These are phyloP conservation scores for Sphagnum magellanicum DNA, from an alignment of 228 moss, liverwort and hornwort species.

Conservation along the genomic window DNA sequence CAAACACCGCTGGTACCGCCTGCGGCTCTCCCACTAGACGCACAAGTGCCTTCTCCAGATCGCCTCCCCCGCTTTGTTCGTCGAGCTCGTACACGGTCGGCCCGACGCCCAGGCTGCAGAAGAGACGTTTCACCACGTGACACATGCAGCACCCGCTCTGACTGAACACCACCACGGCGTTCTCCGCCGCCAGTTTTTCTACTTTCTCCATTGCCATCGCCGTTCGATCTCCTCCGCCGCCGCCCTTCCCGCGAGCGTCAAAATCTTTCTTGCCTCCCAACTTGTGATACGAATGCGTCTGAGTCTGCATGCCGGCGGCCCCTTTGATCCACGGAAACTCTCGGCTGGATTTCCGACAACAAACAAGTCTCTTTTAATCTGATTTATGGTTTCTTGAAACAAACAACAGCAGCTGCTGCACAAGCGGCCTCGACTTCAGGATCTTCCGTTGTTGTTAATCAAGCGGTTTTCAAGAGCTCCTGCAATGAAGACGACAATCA, in stretches of 20 bases:
- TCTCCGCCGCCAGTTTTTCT: not conserved
- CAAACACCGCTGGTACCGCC: constrained; percentile 28
- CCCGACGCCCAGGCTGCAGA: constrained; percentile 7
- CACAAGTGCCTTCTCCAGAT: constrained; percentile 2
- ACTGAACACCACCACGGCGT: constrained; percentile 10
- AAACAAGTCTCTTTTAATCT: too few species aligned
- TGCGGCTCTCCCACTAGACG: not conserved
- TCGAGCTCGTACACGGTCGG: constrained; percentile 10
- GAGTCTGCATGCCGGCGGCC: not conserved
- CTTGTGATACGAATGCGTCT: not conserved
- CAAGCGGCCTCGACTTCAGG: too few species aligned
- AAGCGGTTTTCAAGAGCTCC: too few species aligned
- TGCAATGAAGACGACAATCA: too few species aligned
- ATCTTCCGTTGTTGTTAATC: too few species aligned
- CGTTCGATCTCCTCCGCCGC: not conserved
- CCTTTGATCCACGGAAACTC: not conserved
- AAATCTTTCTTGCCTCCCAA: not conserved
- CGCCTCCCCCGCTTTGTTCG: constrained; percentile 4
- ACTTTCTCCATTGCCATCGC: constrained; percentile 1
- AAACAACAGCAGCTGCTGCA: too few species aligned
- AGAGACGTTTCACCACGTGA: constrained; percentile 6
- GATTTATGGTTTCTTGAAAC: too few species aligned
- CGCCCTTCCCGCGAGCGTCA: not conserved
- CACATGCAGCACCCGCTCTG: constrained; percentile 11
- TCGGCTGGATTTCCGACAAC: not conserved